phyloP scores from a whole-genome alignment of 148 eudicot species.

The Spergularia marina region DNA sequence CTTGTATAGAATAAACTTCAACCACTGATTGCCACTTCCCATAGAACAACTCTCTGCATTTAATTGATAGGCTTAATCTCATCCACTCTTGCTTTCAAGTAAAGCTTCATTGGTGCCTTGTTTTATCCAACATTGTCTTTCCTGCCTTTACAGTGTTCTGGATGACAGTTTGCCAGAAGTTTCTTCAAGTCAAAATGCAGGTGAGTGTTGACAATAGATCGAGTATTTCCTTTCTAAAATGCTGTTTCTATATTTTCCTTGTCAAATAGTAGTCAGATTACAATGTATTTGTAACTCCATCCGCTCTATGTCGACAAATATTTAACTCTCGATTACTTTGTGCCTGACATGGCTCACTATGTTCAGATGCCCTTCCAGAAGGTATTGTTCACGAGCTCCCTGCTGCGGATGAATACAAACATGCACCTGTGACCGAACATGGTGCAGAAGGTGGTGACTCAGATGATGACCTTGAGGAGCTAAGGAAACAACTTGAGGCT shows the following conservation, averaged over 20 bases:
- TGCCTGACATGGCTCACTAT: neutral
- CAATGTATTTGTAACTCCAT: too few relatives aligned
- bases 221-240: neutral
- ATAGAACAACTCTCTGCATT: neutral
- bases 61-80: neutral
- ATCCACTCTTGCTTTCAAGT: neutral
- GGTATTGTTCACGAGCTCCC: slow-evolving; percentile 85
- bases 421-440: slow-evolving; percentile 35
- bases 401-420: slow-evolving; percentile 51
- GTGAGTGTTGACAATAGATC: slow-evolving; percentile 29
- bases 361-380: slow-evolving; percentile 67
- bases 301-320: neutral
- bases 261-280: neutral
- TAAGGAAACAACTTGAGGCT: slow-evolving; percentile 73
- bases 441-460: slow-evolving; percentile 33
- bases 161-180: slow-evolving; percentile 51
- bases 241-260: neutral
- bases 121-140: slow-evolving; percentile 11
- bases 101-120: neutral
- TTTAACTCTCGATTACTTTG: neutral
- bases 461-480: slow-evolving; percentile 77
- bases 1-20: neutral
- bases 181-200: slow-evolving; percentile 40
- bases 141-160: slow-evolving; percentile 50
- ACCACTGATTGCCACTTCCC: neutral